Evolutionary conservation across 345 rosid species (phyloP).

Genomic region (Streptanthus diversifolius): DNA sequence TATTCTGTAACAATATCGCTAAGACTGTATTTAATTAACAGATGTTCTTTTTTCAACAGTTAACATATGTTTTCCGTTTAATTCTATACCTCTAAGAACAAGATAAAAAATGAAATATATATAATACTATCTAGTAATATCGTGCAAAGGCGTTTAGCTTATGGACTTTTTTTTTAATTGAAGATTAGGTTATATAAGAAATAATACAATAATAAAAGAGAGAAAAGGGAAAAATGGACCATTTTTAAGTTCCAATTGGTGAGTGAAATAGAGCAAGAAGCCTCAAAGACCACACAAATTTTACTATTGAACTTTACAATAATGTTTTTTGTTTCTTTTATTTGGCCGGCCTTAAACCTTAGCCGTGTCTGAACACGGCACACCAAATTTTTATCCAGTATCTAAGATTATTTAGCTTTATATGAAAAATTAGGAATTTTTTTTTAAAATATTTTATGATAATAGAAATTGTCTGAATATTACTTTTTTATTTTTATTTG

Average conservation of each 20-base stretch:
- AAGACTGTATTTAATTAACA: neutral
- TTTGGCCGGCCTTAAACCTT: slow-evolving; percentile 1
- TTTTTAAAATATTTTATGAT: too few species aligned
- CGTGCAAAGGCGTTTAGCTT: neutral
- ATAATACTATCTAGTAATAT: neutral
- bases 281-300: slow-evolving; percentile 8
- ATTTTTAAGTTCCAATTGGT: neutral
- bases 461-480: too few species aligned
- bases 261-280: neutral
- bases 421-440: too few species aligned
- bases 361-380: neutral
- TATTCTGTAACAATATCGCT: neutral
- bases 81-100: neutral
- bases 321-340: neutral
- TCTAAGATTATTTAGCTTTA: neutral
- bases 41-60: too few species aligned
- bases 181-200: neutral
- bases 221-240: neutral
- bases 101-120: neutral
- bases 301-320: neutral
- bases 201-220: neutral
- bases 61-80: too few species aligned
- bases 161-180: neutral
- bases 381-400: neutral
- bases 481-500: too few species aligned